These are phyloP conservation scores for Candida wancherniae DNA, from an alignment of 805 yeast species.

Conservation along the genomic window DNA sequence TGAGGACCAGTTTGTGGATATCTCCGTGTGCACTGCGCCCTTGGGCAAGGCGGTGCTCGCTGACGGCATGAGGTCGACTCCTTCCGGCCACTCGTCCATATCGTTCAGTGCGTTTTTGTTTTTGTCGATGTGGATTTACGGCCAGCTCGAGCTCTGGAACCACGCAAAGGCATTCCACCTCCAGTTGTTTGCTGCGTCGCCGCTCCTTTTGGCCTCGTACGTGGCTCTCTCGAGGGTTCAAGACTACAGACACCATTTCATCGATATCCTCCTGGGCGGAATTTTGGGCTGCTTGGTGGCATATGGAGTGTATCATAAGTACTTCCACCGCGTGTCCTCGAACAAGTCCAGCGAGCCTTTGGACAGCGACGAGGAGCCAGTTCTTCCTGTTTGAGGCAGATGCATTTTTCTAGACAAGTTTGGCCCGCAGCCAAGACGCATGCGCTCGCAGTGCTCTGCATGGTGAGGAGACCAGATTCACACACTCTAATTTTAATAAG, in stretches of 20 bases:
- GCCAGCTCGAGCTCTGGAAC: constrained; percentile 29
- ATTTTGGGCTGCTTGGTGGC: constrained; percentile 28
- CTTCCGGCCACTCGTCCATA: constrained; percentile 53
- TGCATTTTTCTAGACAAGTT: too few species aligned
- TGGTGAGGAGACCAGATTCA: too few species aligned
- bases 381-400: constrained; percentile 8
- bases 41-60: constrained; percentile 23
- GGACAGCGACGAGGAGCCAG: constrained; percentile 10
- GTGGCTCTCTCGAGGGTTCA: constrained; percentile 24
- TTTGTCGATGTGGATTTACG: constrained; percentile 44
- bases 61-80: constrained; percentile 55
- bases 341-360: constrained; percentile 10
- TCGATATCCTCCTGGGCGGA: constrained; percentile 32
- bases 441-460: too few species aligned
- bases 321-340: constrained; percentile 19
- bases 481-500: too few species aligned
- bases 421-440: too few species aligned
- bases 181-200: constrained; percentile 14
- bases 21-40: constrained; percentile 24
- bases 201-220: constrained; percentile 21
- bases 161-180: constrained; percentile 8
- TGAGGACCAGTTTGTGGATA: constrained; percentile 14
- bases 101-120: constrained; percentile 49
- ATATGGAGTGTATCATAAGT: constrained; percentile 22
- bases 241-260: constrained; percentile 30